These are phyloP conservation scores for Blastobotrys attinorum DNA, from an alignment of 805 yeast species.

Conservation along the genomic window DNA sequence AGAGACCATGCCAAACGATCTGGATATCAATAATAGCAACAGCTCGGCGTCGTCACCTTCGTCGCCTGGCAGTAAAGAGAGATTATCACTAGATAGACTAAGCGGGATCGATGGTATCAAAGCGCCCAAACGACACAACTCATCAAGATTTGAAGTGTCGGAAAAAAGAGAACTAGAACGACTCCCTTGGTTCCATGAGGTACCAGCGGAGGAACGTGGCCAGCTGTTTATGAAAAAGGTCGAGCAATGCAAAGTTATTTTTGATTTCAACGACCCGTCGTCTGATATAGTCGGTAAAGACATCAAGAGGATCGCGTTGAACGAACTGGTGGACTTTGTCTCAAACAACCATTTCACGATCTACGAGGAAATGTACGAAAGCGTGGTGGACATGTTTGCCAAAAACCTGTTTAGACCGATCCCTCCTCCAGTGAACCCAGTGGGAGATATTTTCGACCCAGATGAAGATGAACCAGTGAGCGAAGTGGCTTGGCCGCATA, in stretches of 20 bases:
- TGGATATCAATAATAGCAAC: conserved; percentile 18
- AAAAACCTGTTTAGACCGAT: conserved; percentile 88
- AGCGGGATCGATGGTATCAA: conserved; percentile 77
- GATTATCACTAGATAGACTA: conserved; percentile 49
- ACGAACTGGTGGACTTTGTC: conserved; percentile 83
- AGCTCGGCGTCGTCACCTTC: conserved; percentile 11
- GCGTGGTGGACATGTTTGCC: conserved; percentile 84
- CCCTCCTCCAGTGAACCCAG: conserved; percentile 96
- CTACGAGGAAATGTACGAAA: conserved; percentile 84
- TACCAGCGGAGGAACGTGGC: conserved; percentile 70
- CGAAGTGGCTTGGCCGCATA: conserved; percentile 98
- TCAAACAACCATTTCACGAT: conserved; percentile 74
- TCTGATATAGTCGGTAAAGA: conserved; percentile 90
- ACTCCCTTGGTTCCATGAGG: conserved; percentile 84
- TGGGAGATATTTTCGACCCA: conserved; percentile 94
- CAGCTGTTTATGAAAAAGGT: conserved; percentile 78
- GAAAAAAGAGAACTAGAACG: conserved; percentile 56
- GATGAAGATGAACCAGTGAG: conserved; percentile 98
- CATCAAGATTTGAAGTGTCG: conserved; percentile 83
- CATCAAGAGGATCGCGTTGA: conserved; percentile 75
- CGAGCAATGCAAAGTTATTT: conserved; percentile 90
- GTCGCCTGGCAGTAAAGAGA: no score
- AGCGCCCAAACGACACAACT: conserved; percentile 85
- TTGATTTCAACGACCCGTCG: conserved; percentile 91
- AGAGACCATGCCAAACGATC: conserved; percentile 31